Conservation (phyloP, 1,284 basidiomycete genomes). For the Schizophyllum amplum region DNA sequence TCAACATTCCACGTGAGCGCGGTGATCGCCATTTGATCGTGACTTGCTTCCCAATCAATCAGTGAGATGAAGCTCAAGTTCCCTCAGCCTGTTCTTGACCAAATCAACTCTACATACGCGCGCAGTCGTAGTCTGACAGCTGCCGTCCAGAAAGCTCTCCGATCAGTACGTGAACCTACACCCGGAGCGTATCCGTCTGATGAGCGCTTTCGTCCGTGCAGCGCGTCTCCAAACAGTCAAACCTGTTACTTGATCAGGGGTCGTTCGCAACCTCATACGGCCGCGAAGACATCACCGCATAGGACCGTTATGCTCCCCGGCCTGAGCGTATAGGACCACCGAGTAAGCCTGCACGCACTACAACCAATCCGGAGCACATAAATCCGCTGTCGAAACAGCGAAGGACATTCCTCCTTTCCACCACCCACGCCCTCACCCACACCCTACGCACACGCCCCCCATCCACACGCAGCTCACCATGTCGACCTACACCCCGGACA, state of each 20-base stretch:
- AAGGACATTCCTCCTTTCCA: background rate
- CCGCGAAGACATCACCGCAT: background rate
- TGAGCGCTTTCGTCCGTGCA: background rate
- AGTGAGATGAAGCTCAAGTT: background rate
- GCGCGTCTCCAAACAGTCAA: background rate
- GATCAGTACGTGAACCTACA: no score
- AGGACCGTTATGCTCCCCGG: background rate
- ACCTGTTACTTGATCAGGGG: background rate
- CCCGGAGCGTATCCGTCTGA: no score
- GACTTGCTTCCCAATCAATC: no score
- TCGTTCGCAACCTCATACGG: background rate
- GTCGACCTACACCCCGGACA: conserved; percentile 29
- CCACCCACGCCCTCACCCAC: background rate
- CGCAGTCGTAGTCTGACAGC: no score
- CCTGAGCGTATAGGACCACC: background rate
- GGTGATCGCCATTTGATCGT: background rate
- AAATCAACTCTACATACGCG: no score
- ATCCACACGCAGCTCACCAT: background rate
- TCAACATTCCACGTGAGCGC: no score
- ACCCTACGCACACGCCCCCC: background rate
- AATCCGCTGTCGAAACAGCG: background rate
- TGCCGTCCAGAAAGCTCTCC: no score
- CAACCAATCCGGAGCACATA: background rate
- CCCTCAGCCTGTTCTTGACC: no score
- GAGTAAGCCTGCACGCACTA: background rate